These are phyloP conservation scores for Rhynchospora tenuis DNA, from an alignment of 176 grass and related monocot genomes.

Conservation along the genomic window DNA sequence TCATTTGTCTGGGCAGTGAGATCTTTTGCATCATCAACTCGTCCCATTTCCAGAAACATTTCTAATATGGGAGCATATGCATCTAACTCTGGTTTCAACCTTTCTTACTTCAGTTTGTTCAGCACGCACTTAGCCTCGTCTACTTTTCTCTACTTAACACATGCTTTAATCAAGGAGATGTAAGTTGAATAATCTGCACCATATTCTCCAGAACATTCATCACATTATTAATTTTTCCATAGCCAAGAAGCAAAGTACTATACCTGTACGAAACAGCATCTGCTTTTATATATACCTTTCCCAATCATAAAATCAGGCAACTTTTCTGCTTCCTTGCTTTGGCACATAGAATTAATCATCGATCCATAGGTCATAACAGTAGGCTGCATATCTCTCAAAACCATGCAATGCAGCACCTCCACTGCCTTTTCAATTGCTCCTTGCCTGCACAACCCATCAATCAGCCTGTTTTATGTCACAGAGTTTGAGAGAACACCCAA, in stretches of 20 bases:
- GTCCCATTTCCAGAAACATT: background rate
- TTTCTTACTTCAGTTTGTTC: background rate
- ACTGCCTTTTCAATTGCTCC: background rate
- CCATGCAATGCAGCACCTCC: background rate
- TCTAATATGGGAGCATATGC: background rate
- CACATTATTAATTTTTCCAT: background rate
- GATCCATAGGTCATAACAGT: too few species aligned
- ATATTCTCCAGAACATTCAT: background rate
- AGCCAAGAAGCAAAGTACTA: background rate
- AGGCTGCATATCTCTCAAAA: too few species aligned
- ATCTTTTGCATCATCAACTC: background rate
- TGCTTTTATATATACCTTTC: background rate
- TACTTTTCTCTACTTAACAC: background rate
- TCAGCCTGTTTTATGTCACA: background rate
- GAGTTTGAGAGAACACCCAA: too few species aligned
- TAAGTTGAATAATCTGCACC: background rate
- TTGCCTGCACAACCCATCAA: background rate
- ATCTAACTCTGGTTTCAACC: background rate
- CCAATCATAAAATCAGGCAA: background rate
- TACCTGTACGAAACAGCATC: background rate
- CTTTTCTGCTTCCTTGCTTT: background rate
- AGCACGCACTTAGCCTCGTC: conserved; percentile 25
- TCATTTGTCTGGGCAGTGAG: background rate
- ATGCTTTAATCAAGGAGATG: background rate
- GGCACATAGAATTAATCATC: background rate